Conservation (phyloP, 768 basidiomycete species). For the Agaricus blazei region DNA sequence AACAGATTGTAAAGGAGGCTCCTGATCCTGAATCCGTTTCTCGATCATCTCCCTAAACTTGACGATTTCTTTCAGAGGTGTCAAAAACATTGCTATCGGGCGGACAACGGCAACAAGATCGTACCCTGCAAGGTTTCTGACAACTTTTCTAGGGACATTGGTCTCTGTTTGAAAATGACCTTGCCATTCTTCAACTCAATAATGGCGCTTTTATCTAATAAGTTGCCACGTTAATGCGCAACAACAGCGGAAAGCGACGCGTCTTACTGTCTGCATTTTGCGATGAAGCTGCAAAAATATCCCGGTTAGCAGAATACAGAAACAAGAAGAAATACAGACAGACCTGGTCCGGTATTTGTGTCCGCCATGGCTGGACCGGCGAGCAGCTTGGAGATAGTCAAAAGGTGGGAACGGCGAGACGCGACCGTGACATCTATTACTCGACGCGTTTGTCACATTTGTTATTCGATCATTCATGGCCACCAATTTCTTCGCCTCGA, state of each 20-base stretch:
- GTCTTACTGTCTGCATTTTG: slow-evolving; percentile 24
- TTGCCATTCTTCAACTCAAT: slow-evolving; percentile 76
- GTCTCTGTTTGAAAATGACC: slow-evolving; percentile 71
- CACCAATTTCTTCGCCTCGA: slow-evolving; percentile 51
- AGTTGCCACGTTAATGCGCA: slow-evolving; percentile 21
- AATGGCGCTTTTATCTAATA: slow-evolving; percentile 32
- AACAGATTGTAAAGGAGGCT: slow-evolving; percentile 48
- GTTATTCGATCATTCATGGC: slow-evolving; percentile 37
- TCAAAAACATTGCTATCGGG: slow-evolving; percentile 10
- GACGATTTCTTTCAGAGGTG: slow-evolving; percentile 57
- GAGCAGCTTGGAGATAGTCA: slow-evolving; percentile 8
- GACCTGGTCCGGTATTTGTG: background rate
- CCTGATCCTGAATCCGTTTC: slow-evolving; percentile 38
- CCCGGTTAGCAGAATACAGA: background rate
- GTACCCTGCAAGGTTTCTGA: slow-evolving; percentile 80
- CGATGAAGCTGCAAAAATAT: slow-evolving; percentile 2
- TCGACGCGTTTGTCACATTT: slow-evolving; percentile 18
- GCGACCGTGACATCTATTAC: slow-evolving; percentile 29
- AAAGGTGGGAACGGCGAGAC: slow-evolving; percentile 28
- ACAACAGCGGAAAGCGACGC: slow-evolving; percentile 15
- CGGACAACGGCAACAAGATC: slow-evolving; percentile 11
- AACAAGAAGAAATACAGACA: background rate
- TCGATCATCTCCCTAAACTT: slow-evolving; percentile 72
- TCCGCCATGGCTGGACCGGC: background rate
- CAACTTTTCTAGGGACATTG: slow-evolving; percentile 67